Evolutionary conservation across 192 early-diverging fungal species (phyloP), one percentile per base, ranked within the genome.

Genomic region (Backusella psychrophila): DNA sequence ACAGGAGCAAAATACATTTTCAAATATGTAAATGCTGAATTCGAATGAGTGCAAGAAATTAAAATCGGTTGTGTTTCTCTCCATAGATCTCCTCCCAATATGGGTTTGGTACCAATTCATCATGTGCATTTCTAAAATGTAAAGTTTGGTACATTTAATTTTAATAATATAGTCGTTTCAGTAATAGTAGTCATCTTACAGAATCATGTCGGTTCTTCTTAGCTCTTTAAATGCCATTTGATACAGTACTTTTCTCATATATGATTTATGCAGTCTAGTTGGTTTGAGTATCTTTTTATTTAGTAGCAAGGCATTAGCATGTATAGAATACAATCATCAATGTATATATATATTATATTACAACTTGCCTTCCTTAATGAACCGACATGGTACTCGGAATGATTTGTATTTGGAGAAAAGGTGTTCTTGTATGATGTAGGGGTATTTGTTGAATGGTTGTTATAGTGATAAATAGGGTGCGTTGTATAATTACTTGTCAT

Each of bases 51-150:
- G 15, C 7, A 19, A 53, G 21, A 56, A 23, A 21, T 56, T 2
- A 21, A 3, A 21, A 7, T 56, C 21, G 6, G 3, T 12, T 63
- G 12, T 26, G 26, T 23, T 29, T 63, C 56, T 63, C 56, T 29
- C 56, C 56, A 63, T 63, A 63, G 8, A 63, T 63, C 29, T 63
- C 56, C 56, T 63, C 56, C 56, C 56, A 63, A 63, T 26, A 63
- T 26, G 56, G 56, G 1, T 63, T 63, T 63, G 56, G 26, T 14
- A 26, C 11, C 12, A 63, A 11, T 63, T 63, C 26, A 63, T 23
- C 56, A 29, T 14, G 4, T 14, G 21, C 9, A 63, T 63, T 23
- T 12, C 56, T 63, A 63, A 29, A 59, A 59, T 21, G 21, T 21
- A 63, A 26, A 26, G 9, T 9, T 23, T 59, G 56, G 19, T 26